Percentiles rank a stretch among this genome's conserved stretches.
Conservation (phyloP, 2,329 filamentous ascomycete genomes). For the Cercospora sp. region DNA sequence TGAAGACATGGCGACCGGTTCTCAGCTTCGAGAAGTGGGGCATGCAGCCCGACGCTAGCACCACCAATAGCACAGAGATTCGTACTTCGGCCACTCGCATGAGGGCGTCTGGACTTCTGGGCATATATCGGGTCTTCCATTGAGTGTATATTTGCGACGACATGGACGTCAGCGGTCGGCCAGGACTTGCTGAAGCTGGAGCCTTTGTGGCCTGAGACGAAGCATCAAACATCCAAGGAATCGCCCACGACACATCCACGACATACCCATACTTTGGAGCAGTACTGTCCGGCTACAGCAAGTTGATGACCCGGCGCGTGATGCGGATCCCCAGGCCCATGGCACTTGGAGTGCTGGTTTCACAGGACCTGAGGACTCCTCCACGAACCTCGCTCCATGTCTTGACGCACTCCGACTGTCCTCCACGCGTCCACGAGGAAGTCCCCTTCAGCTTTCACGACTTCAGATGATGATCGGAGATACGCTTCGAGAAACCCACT, state of each 20-base stretch:
- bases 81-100: neutral
- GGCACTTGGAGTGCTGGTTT: too few relatives aligned
- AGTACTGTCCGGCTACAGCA: too few relatives aligned
- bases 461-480: too few relatives aligned
- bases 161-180: neutral
- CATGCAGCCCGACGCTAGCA: conserved; percentile 1
- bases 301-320: too few relatives aligned
- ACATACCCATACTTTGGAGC: too few relatives aligned
- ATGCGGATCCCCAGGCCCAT: too few relatives aligned
- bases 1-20: conserved; percentile 4
- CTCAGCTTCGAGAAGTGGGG: conserved; percentile 5
- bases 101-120: neutral
- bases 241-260: neutral
- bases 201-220: neutral
- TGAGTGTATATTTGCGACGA: neutral
- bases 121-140: neutral
- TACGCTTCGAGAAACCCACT: too few relatives aligned
- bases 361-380: too few relatives aligned
- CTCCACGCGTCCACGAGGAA: too few relatives aligned
- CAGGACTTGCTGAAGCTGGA: neutral
- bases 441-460: too few relatives aligned
- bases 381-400: too few relatives aligned
- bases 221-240: neutral
- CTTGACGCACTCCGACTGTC: too few relatives aligned
- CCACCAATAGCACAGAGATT: neutral